Conservation (phyloP, 2,329 filamentous ascomycete genomes). For the Fusarium tuaranense region DNA sequence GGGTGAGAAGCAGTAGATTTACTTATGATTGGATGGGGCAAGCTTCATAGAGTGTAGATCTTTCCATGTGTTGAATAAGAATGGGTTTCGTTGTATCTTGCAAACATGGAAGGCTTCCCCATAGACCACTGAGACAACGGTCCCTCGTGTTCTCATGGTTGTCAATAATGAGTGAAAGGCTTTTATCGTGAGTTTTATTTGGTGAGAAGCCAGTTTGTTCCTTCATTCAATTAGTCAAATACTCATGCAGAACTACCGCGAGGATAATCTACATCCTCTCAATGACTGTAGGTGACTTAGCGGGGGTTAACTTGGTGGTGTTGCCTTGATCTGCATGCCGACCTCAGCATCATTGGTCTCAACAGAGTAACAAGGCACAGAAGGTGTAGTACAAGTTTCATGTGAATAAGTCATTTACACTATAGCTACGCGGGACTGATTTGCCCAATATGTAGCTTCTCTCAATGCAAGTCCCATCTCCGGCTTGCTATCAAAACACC, state of each 20-base stretch:
- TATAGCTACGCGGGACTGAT: not conserved
- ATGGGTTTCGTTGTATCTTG: not conserved
- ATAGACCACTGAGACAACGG: not conserved
- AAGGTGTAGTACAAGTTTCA: not conserved
- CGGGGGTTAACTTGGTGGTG: too few relatives aligned
- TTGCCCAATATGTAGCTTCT: not conserved
- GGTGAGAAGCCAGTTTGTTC: too few relatives aligned
- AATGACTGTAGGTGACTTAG: too few relatives aligned
- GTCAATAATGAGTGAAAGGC: too few relatives aligned
- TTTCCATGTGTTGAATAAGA: not conserved
- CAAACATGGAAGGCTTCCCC: not conserved
- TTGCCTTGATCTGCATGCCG: too few relatives aligned
- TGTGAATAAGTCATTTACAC: not conserved
- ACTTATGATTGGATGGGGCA: accelerated
- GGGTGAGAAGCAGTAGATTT: slow-evolving; percentile 37
- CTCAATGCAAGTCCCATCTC: not conserved
- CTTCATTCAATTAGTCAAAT: too few relatives aligned
- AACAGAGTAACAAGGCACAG: not conserved
- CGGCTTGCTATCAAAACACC: not conserved
- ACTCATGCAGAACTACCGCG: too few relatives aligned
- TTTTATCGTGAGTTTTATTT: too few relatives aligned
- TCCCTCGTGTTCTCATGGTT: too few relatives aligned
- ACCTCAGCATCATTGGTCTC: not conserved
- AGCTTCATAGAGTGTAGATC: not conserved
- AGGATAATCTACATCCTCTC: too few relatives aligned